These are phyloP conservation scores for Xylaria acuta DNA, from an alignment of 495 filamentous ascomycete species.

Conservation along the genomic window DNA sequence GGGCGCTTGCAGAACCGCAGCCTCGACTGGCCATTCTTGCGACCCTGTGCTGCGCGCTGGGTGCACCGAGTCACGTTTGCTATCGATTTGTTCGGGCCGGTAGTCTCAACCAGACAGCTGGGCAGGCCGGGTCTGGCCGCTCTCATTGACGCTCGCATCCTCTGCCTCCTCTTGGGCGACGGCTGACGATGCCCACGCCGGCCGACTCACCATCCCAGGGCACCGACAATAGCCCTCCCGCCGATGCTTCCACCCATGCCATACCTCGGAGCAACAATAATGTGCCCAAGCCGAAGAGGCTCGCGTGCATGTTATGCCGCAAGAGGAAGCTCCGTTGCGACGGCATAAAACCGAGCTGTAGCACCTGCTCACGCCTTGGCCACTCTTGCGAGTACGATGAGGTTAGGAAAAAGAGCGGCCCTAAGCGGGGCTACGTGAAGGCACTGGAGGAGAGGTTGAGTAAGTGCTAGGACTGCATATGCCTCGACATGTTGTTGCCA, in stretches of 20 bases:
- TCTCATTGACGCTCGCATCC: background rate
- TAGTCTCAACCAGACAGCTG: background rate
- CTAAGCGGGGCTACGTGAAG: constrained; percentile 98
- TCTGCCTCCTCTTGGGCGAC: background rate
- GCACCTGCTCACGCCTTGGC: constrained; percentile 85
- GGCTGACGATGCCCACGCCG: constrained; percentile 14
- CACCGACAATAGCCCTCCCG: constrained; percentile 37
- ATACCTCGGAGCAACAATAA: constrained; percentile 52
- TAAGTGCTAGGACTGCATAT: constrained; percentile 50
- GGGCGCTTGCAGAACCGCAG: background rate
- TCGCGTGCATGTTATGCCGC: constrained; percentile 95
- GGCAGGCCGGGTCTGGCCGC: constrained; percentile 2
- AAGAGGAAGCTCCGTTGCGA: constrained; percentile 90
- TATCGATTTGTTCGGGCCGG: background rate
- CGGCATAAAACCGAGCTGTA: constrained; percentile 82
- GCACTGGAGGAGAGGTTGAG: constrained; percentile 92
- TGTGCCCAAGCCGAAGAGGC: constrained; percentile 85
- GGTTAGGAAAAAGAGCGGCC: constrained; percentile 94
- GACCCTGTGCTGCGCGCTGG: constrained; percentile 12
- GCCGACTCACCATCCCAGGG: constrained; percentile 39
- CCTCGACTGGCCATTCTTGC: constrained; percentile 2
- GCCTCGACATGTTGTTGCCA: constrained; percentile 24
- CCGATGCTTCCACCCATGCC: constrained; percentile 27
- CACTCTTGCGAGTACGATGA: constrained; percentile 97
- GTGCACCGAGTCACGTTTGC: background rate